Evolutionary conservation across 2,329 filamentous ascomycete genomes (phyloP).

Genomic region (Aspergillus floridensis): DNA sequence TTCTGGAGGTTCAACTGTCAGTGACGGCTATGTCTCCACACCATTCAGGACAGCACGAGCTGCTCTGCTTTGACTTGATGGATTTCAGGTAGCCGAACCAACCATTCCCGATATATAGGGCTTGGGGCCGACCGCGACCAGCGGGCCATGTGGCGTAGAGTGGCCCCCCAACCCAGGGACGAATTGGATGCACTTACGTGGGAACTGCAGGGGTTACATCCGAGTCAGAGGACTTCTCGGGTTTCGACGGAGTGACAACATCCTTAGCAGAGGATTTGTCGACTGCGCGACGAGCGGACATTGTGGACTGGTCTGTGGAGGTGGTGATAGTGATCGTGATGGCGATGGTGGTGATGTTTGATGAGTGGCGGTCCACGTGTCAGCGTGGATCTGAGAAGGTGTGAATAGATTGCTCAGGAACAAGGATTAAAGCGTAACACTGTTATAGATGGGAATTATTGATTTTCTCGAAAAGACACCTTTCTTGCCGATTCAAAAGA

Average conservation of each 20-base stretch:
- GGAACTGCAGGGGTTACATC: constrained; percentile 81
- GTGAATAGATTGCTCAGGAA: neutral
- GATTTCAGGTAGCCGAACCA: neutral
- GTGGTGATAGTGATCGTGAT: neutral
- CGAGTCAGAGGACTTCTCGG: constrained; percentile 56
- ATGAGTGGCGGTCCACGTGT: neutral
- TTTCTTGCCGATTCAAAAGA: neutral
- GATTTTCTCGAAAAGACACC: neutral
- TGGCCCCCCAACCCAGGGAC: neutral
- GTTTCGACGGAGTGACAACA: constrained; percentile 28
- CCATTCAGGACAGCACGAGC: neutral
- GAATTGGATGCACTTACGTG: constrained; percentile 54
- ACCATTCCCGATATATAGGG: neutral
- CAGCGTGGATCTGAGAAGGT: neutral
- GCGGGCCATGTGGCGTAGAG: constrained; percentile 10
- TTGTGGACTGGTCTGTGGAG: constrained; percentile 15
- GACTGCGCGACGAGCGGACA: constrained; percentile 33
- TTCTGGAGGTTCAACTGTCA: constrained; percentile 46
- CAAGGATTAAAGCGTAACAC: neutral
- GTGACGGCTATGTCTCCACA: neutral
- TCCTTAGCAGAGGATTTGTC: constrained; percentile 30
- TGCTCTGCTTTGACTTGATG: neutral
- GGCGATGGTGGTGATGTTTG: neutral
- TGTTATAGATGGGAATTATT: neutral
- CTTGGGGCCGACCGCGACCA: neutral